A percentile compares a stretch with the other conserved stretches of the same genome.
phyloP scores from a whole-genome alignment of 2,329 filamentous ascomycete species.

The Diaporthe citrichinensis region DNA sequence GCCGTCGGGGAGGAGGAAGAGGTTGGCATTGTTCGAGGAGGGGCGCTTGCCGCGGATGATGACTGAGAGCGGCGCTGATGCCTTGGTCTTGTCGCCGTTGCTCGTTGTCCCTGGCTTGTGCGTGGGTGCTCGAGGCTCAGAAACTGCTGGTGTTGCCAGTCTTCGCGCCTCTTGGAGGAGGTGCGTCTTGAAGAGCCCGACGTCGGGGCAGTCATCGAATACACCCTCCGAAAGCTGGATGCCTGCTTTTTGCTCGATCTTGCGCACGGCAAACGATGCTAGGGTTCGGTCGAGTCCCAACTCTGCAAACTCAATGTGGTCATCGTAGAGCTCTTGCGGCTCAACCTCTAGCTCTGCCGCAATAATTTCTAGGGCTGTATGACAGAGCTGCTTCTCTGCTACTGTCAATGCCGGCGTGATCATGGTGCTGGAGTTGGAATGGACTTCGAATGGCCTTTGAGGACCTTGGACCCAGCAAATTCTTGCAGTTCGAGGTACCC shows the following conservation, averaged over 20 bases:
- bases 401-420: not conserved
- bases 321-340: not conserved
- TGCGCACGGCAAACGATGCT: not conserved
- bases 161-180: not conserved
- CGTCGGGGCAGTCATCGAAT: not conserved
- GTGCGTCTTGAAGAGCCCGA: not conserved
- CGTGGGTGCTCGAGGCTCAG: not conserved
- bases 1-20: not conserved
- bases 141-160: not conserved
- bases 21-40: not conserved
- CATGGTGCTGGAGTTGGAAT: not conserved
- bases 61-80: not conserved
- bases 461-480: not conserved
- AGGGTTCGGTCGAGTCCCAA: not conserved
- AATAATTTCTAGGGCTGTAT: not conserved
- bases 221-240: not conserved
- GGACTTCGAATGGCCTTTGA: not conserved
- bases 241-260: not conserved
- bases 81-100: not conserved
- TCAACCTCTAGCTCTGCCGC: not conserved
- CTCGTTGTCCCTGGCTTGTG: not conserved
- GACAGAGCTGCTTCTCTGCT: not conserved
- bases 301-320: not conserved
- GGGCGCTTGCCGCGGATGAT: not conserved
- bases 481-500: too few species aligned